Evolutionary conservation across 306 rosid genomes (phyloP).

Genomic region (peach (Prunus persica)): DNA sequence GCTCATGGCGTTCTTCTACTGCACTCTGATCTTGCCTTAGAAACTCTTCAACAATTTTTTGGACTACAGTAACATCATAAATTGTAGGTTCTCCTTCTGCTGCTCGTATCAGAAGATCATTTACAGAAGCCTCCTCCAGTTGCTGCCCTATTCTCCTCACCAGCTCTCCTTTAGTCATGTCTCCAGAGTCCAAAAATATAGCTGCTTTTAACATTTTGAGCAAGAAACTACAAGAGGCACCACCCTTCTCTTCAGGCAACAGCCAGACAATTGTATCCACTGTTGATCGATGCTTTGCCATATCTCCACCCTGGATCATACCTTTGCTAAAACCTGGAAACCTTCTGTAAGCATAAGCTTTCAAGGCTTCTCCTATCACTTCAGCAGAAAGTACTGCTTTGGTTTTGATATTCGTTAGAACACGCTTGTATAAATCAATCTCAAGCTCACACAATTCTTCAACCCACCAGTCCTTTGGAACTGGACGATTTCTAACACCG

Average conservation of each 20-base stretch:
- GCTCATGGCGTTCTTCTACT: conserved; percentile 47
- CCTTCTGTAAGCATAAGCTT: conserved; percentile 77
- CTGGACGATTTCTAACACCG: conserved; percentile 58
- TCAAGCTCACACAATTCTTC: conserved; percentile 95
- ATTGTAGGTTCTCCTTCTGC: conserved; percentile 50
- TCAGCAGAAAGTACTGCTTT: conserved; percentile 52
- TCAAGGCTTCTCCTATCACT: conserved; percentile 90
- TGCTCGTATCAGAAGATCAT: conserved; percentile 67
- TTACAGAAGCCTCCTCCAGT: conserved; percentile 84
- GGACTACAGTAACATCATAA: conserved; percentile 63
- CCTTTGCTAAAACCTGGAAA: conserved; percentile 86
- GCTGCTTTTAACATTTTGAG: conserved; percentile 76
- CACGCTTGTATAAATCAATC: conserved; percentile 68
- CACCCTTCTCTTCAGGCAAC: conserved; percentile 75
- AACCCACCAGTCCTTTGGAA: conserved; percentile 99
- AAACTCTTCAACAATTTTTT: conserved; percentile 69
- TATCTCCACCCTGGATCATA: conserved; percentile 54
- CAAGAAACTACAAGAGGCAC: conserved; percentile 79
- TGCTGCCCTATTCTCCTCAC: conserved; percentile 79
- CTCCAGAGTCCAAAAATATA: conserved; percentile 52
- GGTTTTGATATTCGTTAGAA: conserved; percentile 50
- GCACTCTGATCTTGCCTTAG: conserved; percentile 50
- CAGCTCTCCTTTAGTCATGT: conserved; percentile 53
- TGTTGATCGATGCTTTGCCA: conserved; percentile 44
- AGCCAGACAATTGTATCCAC: conserved; percentile 68